Evolutionary conservation across 768 basidiomycete species (phyloP), one percentile per base, ranked within the genome.

Genomic region (Amanita molliuscula): DNA sequence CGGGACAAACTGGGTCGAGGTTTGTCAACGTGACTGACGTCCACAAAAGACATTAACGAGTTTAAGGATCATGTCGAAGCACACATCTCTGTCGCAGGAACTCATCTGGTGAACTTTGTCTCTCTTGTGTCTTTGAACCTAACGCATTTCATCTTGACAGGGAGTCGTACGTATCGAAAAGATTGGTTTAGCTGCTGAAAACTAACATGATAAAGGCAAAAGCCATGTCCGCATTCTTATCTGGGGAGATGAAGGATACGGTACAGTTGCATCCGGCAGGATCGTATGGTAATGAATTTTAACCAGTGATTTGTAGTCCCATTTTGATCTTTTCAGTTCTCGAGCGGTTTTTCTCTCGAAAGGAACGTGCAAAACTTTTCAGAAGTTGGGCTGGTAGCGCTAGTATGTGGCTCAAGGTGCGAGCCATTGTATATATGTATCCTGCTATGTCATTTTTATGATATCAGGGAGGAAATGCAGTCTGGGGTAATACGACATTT

Each of bases 161-260:
- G 87, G 87, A 26, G 87, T 88, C 44, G 89, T 89, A 62, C 62
- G 82, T 60, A 43, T 50, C 28, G 1, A 38, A 15, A 26, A 6
- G 7, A 42, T 29, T 38, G 15, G 26, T 47, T 28, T 11, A 49
- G 62, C 3, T 11, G 16, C 20, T 15, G 25, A 28, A 20, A 16
- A 23, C 29, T 37, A 15, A 40, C 33, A 34, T 20, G 10, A 10
- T 9, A 31, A 48, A 88, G 88, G 76, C 88, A 1, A 99, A 97
- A 69, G 88, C 94, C 0, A 93, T 97, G 89, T 67, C 93, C 0
- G 94, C 96, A 0, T 90, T 97, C 62, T 70, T 97, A 35, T 92
- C 89, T 0, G 95, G 95, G 9, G 95, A 98, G 66, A 96, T 97
- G 77, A 84, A 85, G 61, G 90, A 95, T 56, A 94, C 91, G 0